Base-by-base conservation (phyloP, 2,329 filamentous ascomycete species). In the Phyllosticta citriasiana region DNA sequence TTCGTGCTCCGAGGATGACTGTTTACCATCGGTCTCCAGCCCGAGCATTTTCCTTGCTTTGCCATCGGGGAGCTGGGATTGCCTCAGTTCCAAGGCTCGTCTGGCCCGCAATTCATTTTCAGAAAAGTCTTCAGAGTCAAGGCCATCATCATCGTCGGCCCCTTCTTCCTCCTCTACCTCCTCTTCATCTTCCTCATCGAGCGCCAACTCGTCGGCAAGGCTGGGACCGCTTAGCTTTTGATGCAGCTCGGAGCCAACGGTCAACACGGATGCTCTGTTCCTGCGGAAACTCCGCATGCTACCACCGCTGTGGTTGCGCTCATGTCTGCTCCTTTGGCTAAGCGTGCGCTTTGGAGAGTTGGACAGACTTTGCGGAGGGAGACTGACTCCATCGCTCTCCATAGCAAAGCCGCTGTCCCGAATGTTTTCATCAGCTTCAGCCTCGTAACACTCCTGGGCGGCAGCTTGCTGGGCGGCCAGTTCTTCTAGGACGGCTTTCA, bases 141-240 rank as follows among this genome's bases (percentile, higher is more conserved):
- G 87, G 64, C 88, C 76, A 54, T 75, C 65, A 4, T 78, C 76
- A 53, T 78, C 77, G 58, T 78, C 66, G 25, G 77, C 72, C 64
- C 79, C 77, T 47, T 47, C 40, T n/a, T 88, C 76, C 55, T 75
- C 65, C 3, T 88, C 87, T 64, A 88, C 76, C 55, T 75, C 65
- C 3, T 77, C 72, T 64, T 79, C 77, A 54, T 79, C 79, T 61
- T 93, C 89, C 63, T 89, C 88, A 62, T 92, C 89, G 64, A 96
- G 88, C 64, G 89, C 87, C 60, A 99, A 81, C 75, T 99, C 94
- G 67, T 97, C 92, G 0, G 94, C 94, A 51, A 99, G 80, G 64
- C 88, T 96, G 63, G 91, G 75, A 1, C 88, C 88, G 67, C 84
- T 85, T 3, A 77, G 69, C 69, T 86, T 87, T 22, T 77, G 75